Conservation (phyloP, 2,329 filamentous ascomycete species). For the Neofusicoccum umdonicola region DNA sequence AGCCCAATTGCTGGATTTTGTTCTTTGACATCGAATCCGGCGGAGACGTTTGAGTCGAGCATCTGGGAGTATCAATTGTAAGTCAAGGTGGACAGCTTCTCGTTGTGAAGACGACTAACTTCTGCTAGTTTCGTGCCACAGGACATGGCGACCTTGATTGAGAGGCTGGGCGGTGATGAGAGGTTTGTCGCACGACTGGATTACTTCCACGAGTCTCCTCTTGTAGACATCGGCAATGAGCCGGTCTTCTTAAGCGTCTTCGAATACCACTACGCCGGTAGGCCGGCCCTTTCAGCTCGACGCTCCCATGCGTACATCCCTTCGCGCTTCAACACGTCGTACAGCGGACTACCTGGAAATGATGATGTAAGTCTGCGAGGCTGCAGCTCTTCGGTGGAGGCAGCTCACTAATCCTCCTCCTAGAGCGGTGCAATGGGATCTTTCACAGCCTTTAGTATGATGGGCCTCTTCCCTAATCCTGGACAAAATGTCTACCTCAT, state of each 20-base stretch:
- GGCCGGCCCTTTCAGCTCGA: constrained; percentile 41
- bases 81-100: constrained; percentile 22
- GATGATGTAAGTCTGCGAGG: constrained; percentile 33
- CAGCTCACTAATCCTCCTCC: neutral
- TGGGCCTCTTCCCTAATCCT: constrained; percentile 47
- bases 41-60: constrained; percentile 71
- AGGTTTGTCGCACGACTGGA: constrained; percentile 43
- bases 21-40: constrained; percentile 42
- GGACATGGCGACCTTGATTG: constrained; percentile 41
- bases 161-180: constrained; percentile 40
- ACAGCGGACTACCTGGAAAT: constrained; percentile 45
- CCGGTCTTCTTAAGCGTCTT: constrained; percentile 47
- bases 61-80: constrained; percentile 72
- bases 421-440: constrained; percentile 45
- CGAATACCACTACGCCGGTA: constrained; percentile 46
- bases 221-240: constrained; percentile 48
- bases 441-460: constrained; percentile 44
- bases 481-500: constrained; percentile 51
- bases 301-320: constrained; percentile 47
- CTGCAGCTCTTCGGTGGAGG: neutral
- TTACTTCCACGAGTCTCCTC: constrained; percentile 44
- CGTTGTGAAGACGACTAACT: neutral
- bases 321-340: constrained; percentile 42
- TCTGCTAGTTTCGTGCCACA: constrained; percentile 42
- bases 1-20: constrained; percentile 32